Evolutionary conservation across 805 yeast species (phyloP), one percentile per base, ranked within the genome.

Genomic region (Cyberlindnera nakhonratchasimensis): DNA sequence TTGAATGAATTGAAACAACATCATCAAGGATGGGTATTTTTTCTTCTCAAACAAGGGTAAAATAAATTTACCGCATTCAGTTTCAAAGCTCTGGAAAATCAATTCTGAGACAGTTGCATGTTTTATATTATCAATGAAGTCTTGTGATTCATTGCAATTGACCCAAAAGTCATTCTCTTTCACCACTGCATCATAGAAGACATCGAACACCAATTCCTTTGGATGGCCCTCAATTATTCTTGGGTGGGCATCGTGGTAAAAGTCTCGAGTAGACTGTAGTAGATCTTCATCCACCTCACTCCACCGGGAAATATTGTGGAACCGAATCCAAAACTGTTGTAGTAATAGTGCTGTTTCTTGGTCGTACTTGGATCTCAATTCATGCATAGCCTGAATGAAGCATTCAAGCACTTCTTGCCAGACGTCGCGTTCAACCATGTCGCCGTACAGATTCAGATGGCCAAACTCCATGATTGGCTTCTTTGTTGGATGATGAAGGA

Each of bases 401-500:
- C 41, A 25, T 6, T 23, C 12, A 14, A 41, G 30, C 11, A 51
- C 14, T 1, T 33, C 18, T 2, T 37, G 43, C 44, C 48, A 51
- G 9, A 31, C 6, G 2, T 43, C 48, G 13, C 23, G 20, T 13
- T 43, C 37, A 9, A 36, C 28, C 24, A 48, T 32, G 17, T 35
- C 41, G 11, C 42, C 45, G 29, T 44, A 42, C n/a, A 49, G 29
- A 16, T 33, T 37, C 20, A 39, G 23, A 14, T 29, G 28, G n/a
- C 48, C 50, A 22, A 36, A 37, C 19, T 48, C 47, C 9, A 22
- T 26, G 10, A 55, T 36, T 2, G 55, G 46, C 23, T 32, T 35
- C 45, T 55, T 57, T 11, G 46, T 37, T 7, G 61, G 59, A 37
- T 57, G 61, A 18, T 46, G 48, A 4, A 57, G 34, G 2, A 57